These are phyloP conservation scores for Exserohilum turcica DNA, from an alignment of 2,329 filamentous ascomycete species.

Conservation along the genomic window DNA sequence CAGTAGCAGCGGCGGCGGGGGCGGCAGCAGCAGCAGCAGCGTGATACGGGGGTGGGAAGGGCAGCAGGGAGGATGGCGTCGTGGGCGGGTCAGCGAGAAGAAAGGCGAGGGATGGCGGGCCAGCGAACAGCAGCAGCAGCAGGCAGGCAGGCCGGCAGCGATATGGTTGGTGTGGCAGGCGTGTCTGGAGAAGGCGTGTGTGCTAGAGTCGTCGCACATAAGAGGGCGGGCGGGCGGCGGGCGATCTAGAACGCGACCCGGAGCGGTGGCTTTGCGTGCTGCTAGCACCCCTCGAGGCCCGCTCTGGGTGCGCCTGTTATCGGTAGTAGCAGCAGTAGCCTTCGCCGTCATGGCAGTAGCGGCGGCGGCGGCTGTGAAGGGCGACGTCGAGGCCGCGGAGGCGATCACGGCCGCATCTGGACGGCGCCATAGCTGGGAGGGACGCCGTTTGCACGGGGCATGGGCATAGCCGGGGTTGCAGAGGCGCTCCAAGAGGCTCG, in stretches of 20 bases:
- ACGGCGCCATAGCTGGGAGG: too few species aligned
- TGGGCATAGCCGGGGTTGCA: too few species aligned
- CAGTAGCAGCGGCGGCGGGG: background rate
- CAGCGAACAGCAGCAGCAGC: too few species aligned
- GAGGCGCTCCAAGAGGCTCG: background rate
- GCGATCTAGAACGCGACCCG: slow-evolving; percentile 42
- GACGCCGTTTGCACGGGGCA: too few species aligned
- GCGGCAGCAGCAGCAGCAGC: background rate
- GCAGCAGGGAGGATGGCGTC: background rate
- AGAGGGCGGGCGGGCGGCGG: slow-evolving; percentile 31
- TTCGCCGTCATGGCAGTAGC: background rate
- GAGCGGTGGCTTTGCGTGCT: slow-evolving; percentile 31
- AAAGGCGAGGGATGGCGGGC: slow-evolving; percentile 10
- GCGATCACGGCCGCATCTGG: too few species aligned
- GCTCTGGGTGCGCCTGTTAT: slow-evolving; percentile 3
- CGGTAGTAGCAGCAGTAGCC: slow-evolving; percentile 10
- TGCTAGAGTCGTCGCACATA: slow-evolving; percentile 31
- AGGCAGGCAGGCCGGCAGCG: slow-evolving; percentile 17
- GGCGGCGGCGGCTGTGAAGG: background rate
- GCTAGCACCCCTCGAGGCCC: slow-evolving; percentile 15
- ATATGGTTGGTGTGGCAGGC: slow-evolving; percentile 34
- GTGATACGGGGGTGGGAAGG: background rate
- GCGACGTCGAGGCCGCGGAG: too few species aligned
- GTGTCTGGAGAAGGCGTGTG: slow-evolving; percentile 2
- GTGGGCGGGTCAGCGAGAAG: background rate